Conservation (phyloP, 768 basidiomycete species). For the Lactarius trivialis region DNA sequence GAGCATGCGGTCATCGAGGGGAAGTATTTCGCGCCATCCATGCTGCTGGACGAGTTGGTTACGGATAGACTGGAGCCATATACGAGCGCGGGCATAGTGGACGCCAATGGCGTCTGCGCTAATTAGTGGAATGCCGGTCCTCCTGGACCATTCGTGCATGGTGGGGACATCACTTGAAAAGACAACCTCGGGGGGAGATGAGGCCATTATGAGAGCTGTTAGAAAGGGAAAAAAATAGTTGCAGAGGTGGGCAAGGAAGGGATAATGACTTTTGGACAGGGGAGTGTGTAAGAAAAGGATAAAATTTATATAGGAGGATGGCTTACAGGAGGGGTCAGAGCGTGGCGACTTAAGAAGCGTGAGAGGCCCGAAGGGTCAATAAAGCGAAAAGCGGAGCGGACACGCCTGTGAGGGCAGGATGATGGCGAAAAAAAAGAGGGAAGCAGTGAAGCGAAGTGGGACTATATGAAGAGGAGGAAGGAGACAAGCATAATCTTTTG, state of each 20-base stretch:
- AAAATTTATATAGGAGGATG: conserved; percentile 20
- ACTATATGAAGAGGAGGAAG: conserved; percentile 23
- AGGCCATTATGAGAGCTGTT: conserved; percentile 25
- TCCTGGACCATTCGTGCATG: conserved; percentile 78
- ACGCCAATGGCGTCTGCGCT: conserved; percentile 77
- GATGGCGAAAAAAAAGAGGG: conserved; percentile 11
- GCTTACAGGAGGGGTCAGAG: conserved; percentile 18
- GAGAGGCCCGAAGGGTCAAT: conserved; percentile 7
- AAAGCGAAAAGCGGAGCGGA: conserved; percentile 6
- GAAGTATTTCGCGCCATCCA: conserved; percentile 58
- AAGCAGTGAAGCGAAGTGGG: conserved; percentile 21
- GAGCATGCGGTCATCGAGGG: conserved; percentile 63
- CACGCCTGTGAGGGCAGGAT: conserved; percentile 18
- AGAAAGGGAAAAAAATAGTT: conserved; percentile 19
- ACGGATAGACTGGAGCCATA: conserved; percentile 63
- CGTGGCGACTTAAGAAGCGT: conserved; percentile 18
- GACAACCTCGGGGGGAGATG: conserved; percentile 49
- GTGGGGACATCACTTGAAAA: conserved; percentile 75
- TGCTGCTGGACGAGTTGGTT: conserved; percentile 57
- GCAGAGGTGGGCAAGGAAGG: conserved; percentile 14
- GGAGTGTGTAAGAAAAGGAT: conserved; percentile 7
- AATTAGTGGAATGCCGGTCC: conserved; percentile 75
- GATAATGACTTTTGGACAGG: conserved; percentile 7
- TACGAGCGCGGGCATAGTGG: conserved; percentile 75
- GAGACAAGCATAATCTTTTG: conserved; percentile 29